A percentile compares a stretch with the other conserved stretches of the same genome.
Conservation (phyloP, 1,284 basidiomycete genomes). For the Puccinia triticina region DNA sequence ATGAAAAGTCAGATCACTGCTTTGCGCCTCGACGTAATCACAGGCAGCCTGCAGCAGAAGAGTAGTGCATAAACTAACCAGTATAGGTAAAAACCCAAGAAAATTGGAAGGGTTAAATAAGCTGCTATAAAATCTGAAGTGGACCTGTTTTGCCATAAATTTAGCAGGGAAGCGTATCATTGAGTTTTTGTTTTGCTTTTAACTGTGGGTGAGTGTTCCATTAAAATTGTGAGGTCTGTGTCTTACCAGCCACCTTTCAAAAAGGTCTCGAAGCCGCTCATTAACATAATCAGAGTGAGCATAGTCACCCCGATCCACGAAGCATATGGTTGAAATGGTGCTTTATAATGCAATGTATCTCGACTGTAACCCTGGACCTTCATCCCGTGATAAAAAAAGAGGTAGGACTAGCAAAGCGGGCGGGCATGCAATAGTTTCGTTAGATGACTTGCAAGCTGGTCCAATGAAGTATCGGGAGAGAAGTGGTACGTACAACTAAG, state of each 20-base stretch:
- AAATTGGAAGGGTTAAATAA: slow-evolving; percentile 75
- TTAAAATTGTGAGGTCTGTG: slow-evolving; percentile 41
- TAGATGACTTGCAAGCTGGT: slow-evolving; percentile 24
- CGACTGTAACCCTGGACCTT: slow-evolving; percentile 68
- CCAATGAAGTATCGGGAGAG: not conserved
- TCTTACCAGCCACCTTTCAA: slow-evolving; percentile 76
- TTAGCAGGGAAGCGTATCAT: slow-evolving; percentile 45
- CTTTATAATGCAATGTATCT: slow-evolving; percentile 65
- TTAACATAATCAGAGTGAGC: slow-evolving; percentile 70
- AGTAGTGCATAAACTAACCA: slow-evolving; percentile 65
- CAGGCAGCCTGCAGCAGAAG: slow-evolving; percentile 62
- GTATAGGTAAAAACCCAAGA: slow-evolving; percentile 74
- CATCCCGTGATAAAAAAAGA: slow-evolving; percentile 72
- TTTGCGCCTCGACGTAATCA: not conserved
- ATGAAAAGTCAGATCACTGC: not conserved
- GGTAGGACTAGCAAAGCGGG: slow-evolving; percentile 71
- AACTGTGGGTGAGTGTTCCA: slow-evolving; percentile 52
- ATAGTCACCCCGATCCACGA: slow-evolving; percentile 69
- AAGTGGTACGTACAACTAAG: slow-evolving; percentile 54
- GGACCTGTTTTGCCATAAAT: slow-evolving; percentile 42
- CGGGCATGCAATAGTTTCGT: slow-evolving; percentile 50
- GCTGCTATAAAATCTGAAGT: slow-evolving; percentile 65
- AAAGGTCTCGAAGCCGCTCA: slow-evolving; percentile 66
- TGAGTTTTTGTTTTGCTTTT: slow-evolving; percentile 52
- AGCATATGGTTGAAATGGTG: slow-evolving; percentile 64